Evolutionary conservation across 2,329 filamentous ascomycete genomes (phyloP), one percentile per base, ranked within the genome.

Genomic region (Chrysosporium keratinophilum): DNA sequence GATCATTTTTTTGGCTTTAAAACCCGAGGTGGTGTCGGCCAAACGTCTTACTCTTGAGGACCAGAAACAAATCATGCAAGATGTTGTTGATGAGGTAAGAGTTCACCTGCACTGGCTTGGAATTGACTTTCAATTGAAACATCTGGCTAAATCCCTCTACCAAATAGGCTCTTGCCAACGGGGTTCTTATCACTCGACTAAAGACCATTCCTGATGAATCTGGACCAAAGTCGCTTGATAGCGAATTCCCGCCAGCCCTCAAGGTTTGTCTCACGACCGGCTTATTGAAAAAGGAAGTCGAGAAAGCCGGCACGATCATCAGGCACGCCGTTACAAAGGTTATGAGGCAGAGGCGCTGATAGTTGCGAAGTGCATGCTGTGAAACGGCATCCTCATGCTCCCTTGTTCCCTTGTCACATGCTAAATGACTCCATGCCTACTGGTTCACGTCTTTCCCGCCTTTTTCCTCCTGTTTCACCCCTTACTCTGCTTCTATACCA

Each of bases 321-420:
- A 79, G 91, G 56, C 90, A 96, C 71, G 91, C 93, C 12, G 87
- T 97, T 60, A 95, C 90, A 50, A 96, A 95, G 73, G 82, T 97
- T 57, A 82, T 98, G 78, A 79, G 76, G 62, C 72, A 72, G 63
- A 72, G 71, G 65, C 54, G 57, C 35, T 51, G 46, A 49, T 31
- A 28, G 19, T 19, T 28, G n/a, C 19, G 35, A 17, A 40, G 17
- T 12, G 20, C 14, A 37, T 23, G n/a, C 28, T 34, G 11, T 23
- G 23, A 20, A 33, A 31, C 45, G 20, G 20, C 31, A 5, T 4
- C 17, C 20, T 37, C 15, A 37, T n/a, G 35, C 45, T 28, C 23
- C 23, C 12, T 48, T 17, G 35, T 31, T 31, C 28, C 35, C 34
- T 49, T 40, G 15, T 12, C 28, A 31, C n/a, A 37, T 37, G 11